Evolutionary conservation across 2,329 filamentous ascomycete species (phyloP), one percentile per base, ranked within the genome.

Genomic region (Pseudogymnoascus sp.): DNA sequence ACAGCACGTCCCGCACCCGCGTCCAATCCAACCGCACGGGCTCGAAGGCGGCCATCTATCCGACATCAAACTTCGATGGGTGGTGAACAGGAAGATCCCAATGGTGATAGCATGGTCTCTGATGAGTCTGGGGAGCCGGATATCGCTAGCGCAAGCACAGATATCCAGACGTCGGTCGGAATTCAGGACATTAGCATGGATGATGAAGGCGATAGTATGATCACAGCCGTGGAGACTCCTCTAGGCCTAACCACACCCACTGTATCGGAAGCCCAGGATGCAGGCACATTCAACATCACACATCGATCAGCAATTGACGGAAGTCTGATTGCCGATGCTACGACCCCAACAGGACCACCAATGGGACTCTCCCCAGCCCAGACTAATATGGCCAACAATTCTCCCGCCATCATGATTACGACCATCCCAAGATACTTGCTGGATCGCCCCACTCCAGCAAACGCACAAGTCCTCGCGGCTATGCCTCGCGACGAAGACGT

Each of bases 401-500:
- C 90, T 60, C 89, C 91, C 65, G 89, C 91, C n/a, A 84, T 90
- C 68, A 84, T 87, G 6, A 86, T 82, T 64, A 84, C 88, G 16
- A 89, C 85, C 65, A 88, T 95, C 64, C 88, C 91, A 42, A 85
- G 90, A 64, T 95, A 93, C 72, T 82, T 93, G 26, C 83, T 91
- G 61, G 89, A 96, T 69, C 86, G 86, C 57, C 76, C 88, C 62
- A 82, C 86, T 39, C 85, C 89, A 45, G 76, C 80, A 26, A 84
- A 86, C 71, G 84, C 88, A 14, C 87, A 88, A 69, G 87, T 96
- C 70, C 79, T 96, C 34, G 90, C 93, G 29, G 89, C 92, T 10
- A 96, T 97, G 89, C 95, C 95, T 8, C 86, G 95, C 61, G 95
- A 99, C 71, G 95, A 99, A 75, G 95, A 99, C 71, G 95, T 99